These are phyloP conservation scores for Sporothrix curviconia DNA, from an alignment of 2,329 filamentous ascomycete genomes.

Conservation along the genomic window DNA sequence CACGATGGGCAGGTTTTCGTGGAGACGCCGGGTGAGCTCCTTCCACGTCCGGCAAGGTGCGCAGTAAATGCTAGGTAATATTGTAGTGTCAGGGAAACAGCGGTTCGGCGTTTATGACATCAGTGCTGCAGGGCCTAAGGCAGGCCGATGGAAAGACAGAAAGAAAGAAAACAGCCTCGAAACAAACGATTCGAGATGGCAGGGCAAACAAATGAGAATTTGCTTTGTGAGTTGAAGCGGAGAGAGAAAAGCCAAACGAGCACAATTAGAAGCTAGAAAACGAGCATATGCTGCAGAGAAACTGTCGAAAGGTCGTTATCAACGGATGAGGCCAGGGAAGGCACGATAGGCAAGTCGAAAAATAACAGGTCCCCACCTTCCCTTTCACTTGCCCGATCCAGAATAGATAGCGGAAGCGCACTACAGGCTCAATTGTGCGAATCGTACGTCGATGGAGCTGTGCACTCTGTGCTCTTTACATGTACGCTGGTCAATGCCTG, in stretches of 20 bases:
- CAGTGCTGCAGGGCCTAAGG: neutral
- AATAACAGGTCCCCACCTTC: neutral
- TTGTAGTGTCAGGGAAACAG: neutral
- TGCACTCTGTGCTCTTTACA: too few relatives aligned
- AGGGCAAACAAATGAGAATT: neutral
- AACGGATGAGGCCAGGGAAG: neutral
- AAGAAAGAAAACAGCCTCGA: neutral
- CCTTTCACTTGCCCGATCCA: neutral
- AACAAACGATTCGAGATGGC: neutral
- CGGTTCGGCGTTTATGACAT: conserved; percentile 5
- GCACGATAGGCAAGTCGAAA: neutral
- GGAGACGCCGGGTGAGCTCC: neutral
- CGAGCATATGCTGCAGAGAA: neutral
- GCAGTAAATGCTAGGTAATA: neutral
- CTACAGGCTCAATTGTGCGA: too few relatives aligned
- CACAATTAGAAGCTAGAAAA: neutral
- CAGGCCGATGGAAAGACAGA: neutral
- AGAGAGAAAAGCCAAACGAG: neutral
- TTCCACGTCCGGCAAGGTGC: conserved; percentile 9
- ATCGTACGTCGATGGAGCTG: too few relatives aligned
- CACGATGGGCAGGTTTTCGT: conserved; percentile 1
- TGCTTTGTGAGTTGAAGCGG: too few relatives aligned
- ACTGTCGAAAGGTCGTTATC: neutral
- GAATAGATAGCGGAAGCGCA: neutral
- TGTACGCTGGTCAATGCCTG: too few relatives aligned